Evolutionary conservation across 768 basidiomycete genomes (phyloP).

Genomic region (Ramaria sp.): DNA sequence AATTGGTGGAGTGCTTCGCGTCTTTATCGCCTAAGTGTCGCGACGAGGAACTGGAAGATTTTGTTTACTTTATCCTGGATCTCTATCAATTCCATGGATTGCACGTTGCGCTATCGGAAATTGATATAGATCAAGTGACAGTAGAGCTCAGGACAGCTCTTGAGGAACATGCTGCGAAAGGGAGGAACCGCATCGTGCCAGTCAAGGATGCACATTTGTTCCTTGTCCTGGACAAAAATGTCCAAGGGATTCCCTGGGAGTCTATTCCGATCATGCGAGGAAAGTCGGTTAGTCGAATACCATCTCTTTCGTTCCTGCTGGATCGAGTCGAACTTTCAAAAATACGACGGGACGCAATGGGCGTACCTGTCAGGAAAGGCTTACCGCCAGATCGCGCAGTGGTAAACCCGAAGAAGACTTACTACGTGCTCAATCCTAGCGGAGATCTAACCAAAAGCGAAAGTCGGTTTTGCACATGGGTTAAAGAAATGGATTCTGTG

Average conservation of each 20-base stretch:
- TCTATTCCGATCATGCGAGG: constrained; percentile 80
- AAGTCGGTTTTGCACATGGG: constrained; percentile 70
- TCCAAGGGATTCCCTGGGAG: constrained; percentile 92
- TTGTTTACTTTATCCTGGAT: constrained; percentile 88
- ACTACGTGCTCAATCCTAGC: constrained; percentile 85
- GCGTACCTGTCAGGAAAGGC: background rate
- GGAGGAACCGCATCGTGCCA: constrained; percentile 14
- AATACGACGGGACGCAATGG: constrained; percentile 25
- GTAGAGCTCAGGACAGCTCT: constrained; percentile 71
- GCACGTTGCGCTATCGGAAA: constrained; percentile 78
- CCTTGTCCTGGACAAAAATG: constrained; percentile 79
- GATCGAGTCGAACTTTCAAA: constrained; percentile 65
- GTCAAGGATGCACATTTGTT: constrained; percentile 64
- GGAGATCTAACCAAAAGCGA: constrained; percentile 84
- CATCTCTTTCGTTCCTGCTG: constrained; percentile 76
- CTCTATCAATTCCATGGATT: constrained; percentile 90
- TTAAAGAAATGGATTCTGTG: constrained; percentile 50
- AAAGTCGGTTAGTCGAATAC: constrained; percentile 84
- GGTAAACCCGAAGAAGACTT: constrained; percentile 60
- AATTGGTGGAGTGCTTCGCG: constrained; percentile 78
- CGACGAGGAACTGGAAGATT: constrained; percentile 92
- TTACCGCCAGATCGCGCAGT: constrained; percentile 31
- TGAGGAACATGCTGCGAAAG: constrained; percentile 53
- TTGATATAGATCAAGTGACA: constrained; percentile 85
- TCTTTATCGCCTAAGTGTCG: constrained; percentile 70